Evolutionary conservation across 768 basidiomycete species (phyloP), one percentile per base, ranked within the genome.

Genomic region (Russula compacta): DNA sequence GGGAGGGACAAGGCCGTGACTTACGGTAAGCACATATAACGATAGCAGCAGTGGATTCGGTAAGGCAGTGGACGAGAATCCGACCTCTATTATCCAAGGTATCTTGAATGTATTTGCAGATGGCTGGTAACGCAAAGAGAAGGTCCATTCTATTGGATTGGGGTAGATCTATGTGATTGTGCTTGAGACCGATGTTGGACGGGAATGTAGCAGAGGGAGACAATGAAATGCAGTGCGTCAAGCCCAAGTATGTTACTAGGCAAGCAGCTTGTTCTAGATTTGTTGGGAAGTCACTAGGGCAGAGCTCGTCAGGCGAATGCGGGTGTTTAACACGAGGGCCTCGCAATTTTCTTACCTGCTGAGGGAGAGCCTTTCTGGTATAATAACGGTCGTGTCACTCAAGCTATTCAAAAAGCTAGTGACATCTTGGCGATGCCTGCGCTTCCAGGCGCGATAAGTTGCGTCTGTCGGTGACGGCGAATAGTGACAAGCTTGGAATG

Each of bases 371-470:
- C 75, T 74, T 49, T 80, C 73, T 4, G 76, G 78, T 38, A 84
- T 67, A 42, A 86, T 75, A 7, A 72, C 66, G n/a, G 78, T 78
- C 12, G 81, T 81, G 54, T 86, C 82, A 32, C 73, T 70, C 53
- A 84, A 67, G 35, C 77, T 70, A 62, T 79, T 81, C 33, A 86
- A 68, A 66, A 81, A 86, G 49, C 72, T 70, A 3, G 76, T 77
- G 46, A 83, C 81, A 36, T 81, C 78, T 59, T 79, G 82, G 51
- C 75, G 74, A 60, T 81, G 78, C 35, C 76, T 73, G 12, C 81
- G 78, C 67, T 79, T 83, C 84, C 84, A 86, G n/a, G 78, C 70
- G 4, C 76, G 75, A 61, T 86, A 86, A 19, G 72, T 73, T 2
- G 73, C 58, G 60, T 81, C 75, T 0, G 70, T 68, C 29, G 73